Evolutionary conservation across 2,329 filamentous ascomycete genomes (phyloP).

Genomic region (Aspergillus sojae): DNA sequence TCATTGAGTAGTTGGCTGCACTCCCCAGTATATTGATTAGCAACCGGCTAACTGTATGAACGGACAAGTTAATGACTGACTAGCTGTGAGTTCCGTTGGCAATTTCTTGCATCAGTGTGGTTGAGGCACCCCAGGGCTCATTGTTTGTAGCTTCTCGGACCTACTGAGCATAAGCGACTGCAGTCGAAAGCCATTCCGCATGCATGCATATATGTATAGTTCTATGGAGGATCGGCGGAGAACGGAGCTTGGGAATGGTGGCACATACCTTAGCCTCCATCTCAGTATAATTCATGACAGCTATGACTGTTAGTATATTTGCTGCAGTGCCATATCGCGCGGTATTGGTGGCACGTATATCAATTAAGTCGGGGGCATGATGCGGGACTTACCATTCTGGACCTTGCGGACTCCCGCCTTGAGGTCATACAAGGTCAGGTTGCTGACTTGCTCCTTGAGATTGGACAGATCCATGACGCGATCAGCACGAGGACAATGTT

Average conservation of each 20-base stretch:
- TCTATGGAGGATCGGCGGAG: neutral
- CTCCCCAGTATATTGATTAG: slow-evolving; percentile 16
- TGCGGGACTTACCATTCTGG: slow-evolving; percentile 76
- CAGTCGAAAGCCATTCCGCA: neutral
- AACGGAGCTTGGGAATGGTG: slow-evolving; percentile 10
- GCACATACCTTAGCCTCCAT: slow-evolving; percentile 71
- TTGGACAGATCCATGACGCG: slow-evolving; percentile 79
- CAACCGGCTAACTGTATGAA: slow-evolving; percentile 6
- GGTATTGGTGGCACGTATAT: neutral
- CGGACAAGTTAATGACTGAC: slow-evolving; percentile 57
- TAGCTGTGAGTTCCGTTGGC: slow-evolving; percentile 98
- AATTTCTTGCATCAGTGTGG: slow-evolving; percentile 93
- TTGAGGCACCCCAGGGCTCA: slow-evolving; percentile 90
- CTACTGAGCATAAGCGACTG: slow-evolving; percentile 48
- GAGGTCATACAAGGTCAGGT: slow-evolving; percentile 90
- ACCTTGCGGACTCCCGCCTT: slow-evolving; percentile 94
- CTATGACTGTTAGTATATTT: slow-evolving; percentile 49
- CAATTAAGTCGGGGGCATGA: neutral
- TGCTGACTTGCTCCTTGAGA: slow-evolving; percentile 83
- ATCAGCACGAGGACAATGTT: slow-evolving; percentile 10
- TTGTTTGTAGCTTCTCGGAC: slow-evolving; percentile 99
- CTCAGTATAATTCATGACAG: slow-evolving; percentile 97
- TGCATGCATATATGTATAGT: neutral
- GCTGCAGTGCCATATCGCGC: neutral
- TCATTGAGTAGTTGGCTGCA: slow-evolving; percentile 91